A percentile compares a stretch with the other conserved stretches of the same genome.
phyloP scores from a whole-genome alignment of 2,329 filamentous ascomycete species.

The Septoria petroselini region DNA sequence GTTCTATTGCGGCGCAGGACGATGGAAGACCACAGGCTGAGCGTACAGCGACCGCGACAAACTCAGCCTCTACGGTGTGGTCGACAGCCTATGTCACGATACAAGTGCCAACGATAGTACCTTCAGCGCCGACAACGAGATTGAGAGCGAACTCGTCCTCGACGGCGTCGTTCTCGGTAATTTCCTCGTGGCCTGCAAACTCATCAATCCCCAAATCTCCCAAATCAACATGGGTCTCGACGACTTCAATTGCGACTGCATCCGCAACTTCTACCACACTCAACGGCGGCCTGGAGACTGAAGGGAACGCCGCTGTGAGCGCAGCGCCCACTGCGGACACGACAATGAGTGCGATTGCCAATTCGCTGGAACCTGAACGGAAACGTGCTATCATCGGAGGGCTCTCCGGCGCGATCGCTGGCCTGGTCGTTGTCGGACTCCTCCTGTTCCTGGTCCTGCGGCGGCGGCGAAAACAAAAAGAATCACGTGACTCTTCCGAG shows the following conservation, averaged over 20 bases:
- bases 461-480: conserved; percentile 21
- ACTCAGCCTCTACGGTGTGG: conserved; percentile 3
- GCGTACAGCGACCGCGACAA: conserved; percentile 4
- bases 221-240: conserved; percentile 3
- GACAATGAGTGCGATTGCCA: conserved; percentile 15
- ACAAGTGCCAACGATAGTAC: not conserved
- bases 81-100: conserved; percentile 9
- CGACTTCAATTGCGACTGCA: not conserved
- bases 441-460: conserved; percentile 31
- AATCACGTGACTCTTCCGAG: conserved; percentile 13
- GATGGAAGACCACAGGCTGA: not conserved
- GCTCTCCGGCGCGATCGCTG: conserved; percentile 34
- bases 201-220: conserved; percentile 8
- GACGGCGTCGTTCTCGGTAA: conserved; percentile 2
- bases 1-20: not conserved
- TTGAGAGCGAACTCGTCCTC: not conserved
- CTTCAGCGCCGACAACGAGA: not conserved
- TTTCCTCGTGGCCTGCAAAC: conserved; percentile 7
- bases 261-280: not conserved
- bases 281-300: not conserved
- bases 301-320: not conserved
- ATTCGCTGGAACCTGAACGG: conserved; percentile 6
- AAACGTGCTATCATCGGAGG: conserved; percentile 35
- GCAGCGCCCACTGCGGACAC: conserved; percentile 6
- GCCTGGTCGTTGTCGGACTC: conserved; percentile 32